phyloP scores from a whole-genome alignment of 2,329 filamentous ascomycete genomes.

The Penicillium sp. region DNA sequence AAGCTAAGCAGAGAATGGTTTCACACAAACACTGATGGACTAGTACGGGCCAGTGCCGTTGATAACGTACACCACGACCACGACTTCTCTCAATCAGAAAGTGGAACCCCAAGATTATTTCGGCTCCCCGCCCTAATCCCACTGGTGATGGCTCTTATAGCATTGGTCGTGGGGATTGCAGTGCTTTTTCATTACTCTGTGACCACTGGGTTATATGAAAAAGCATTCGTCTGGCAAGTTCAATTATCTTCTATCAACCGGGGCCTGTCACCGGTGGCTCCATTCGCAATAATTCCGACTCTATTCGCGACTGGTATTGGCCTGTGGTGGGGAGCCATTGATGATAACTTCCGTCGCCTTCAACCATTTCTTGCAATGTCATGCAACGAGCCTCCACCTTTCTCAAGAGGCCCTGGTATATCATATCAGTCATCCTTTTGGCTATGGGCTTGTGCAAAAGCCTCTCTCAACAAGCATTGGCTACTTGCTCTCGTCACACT shows the following conservation, averaged over 20 bases:
- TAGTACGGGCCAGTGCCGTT: neutral
- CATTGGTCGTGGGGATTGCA: constrained; percentile 6
- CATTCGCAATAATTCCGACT: constrained; percentile 17
- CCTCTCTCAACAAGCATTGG: constrained; percentile 15
- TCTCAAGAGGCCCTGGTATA: constrained; percentile 1
- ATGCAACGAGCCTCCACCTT: neutral
- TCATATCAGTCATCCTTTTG: constrained; percentile 17
- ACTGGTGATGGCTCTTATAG: neutral
- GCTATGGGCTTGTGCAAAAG: constrained; percentile 14
- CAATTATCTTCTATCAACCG: constrained; percentile 5
- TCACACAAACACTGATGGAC: constrained; percentile 6
- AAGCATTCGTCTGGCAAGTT: constrained; percentile 16
- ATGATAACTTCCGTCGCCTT: constrained; percentile 15
- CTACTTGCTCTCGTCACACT: constrained; percentile 9
- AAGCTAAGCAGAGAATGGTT: constrained; percentile 3
- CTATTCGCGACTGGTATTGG: constrained; percentile 11
- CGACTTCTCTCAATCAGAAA: constrained; percentile 5
- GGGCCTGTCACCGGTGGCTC: constrained; percentile 11
- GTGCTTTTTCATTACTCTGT: constrained; percentile 13
- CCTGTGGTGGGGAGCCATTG: constrained; percentile 19
- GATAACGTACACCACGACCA: neutral
- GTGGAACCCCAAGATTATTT: constrained; percentile 13
- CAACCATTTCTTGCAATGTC: constrained; percentile 14
- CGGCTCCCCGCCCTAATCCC: constrained; percentile 9
- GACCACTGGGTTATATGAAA: constrained; percentile 5